Base-by-base conservation (phyloP, 2,329 filamentous ascomycete genomes). In the Leptographium galeiforme region DNA sequence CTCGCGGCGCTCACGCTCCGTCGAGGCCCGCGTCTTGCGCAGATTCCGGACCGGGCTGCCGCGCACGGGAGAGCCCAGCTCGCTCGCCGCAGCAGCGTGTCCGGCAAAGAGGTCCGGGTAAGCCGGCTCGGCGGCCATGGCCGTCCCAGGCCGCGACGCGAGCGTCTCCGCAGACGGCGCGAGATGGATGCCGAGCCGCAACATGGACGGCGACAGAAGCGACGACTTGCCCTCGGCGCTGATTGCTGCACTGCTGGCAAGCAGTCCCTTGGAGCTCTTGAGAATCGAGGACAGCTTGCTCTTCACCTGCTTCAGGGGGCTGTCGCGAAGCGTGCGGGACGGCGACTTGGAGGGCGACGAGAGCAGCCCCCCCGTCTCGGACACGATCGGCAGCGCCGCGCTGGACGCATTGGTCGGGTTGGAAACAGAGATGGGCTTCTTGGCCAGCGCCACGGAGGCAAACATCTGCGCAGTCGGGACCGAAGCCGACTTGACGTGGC, bases 211-310 rank as follows among this genome's bases (percentile, higher is more conserved):
- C 5, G 79, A 81, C 19, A 81, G 62, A 8, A 81, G 63, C 4
- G 74, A 75, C 0, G 74, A 72, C 59, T 82, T 84, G 8, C 77
- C 77, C 59, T 84, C 80, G 0, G 79, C 79, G 60, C 79, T 83
- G 40, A 79, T 69, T 16, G 75, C 78, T 3, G 79, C 80, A 60
- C 80, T 91, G 60, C 86, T 94, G 18, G 85, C 88, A 57, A 96
- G 84, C 49, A 96, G 78, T 14, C 85, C 87, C 66, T 87, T 91
- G 5, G 90, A 93, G 53, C 84, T 87, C 68, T 89, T 90, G 61
- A 96, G 74, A 56, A 95, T 89, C 11, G 90, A 95, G 48, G 91
- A 94, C 48, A 97, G 74, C 65, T 89, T 94, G 63, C 87, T 88
- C 70, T 95, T 97, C 33, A 93, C 90, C 51, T 93, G 89, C 67